A percentile compares a stretch with the other conserved stretches of the same genome.
Evolutionary conservation across 1,284 basidiomycete genomes (phyloP).

Genomic region (Lentinus polychrous): DNA sequence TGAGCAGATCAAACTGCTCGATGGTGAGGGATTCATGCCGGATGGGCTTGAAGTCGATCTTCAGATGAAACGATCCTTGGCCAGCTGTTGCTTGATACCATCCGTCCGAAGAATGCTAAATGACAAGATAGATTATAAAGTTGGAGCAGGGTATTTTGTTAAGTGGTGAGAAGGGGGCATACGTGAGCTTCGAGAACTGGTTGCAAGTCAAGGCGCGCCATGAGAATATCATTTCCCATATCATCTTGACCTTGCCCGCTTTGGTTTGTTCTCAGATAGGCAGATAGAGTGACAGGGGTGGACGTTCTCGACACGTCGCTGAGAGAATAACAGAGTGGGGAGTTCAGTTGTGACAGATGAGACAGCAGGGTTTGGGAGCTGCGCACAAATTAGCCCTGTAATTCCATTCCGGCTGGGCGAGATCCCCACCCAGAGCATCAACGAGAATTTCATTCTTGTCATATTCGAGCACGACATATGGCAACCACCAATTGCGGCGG

Average conservation of each 20-base stretch:
- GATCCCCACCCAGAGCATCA: conserved; percentile 91
- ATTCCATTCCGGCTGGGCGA: conserved; percentile 85
- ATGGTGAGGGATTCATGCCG: conserved; percentile 84
- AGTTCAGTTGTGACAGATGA: background rate
- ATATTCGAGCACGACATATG: conserved; percentile 96
- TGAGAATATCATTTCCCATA: conserved; percentile 89
- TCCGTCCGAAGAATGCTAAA: conserved; percentile 67
- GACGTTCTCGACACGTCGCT: conserved; percentile 86
- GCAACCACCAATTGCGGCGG: conserved; percentile 93
- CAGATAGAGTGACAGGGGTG: conserved; percentile 76
- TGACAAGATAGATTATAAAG: background rate
- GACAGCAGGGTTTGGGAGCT: conserved; percentile 1
- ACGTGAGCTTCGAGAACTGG: conserved; percentile 80
- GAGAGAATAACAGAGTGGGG: background rate
- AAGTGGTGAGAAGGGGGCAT: conserved; percentile 22
- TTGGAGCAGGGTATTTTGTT: conserved; percentile 7
- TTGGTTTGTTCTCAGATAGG: conserved; percentile 78
- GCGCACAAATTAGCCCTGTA: conserved; percentile 93
- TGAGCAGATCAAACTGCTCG: conserved; percentile 94
- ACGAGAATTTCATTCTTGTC: conserved; percentile 99
- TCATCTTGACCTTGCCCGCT: conserved; percentile 66
- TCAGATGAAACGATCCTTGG: conserved; percentile 90
- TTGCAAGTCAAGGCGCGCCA: conserved; percentile 87
- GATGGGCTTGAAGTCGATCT: conserved; percentile 88
- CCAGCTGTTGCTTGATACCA: conserved; percentile 89